phyloP scores from a whole-genome alignment of 768 basidiomycete species.

The Mycena albidolilacea region DNA sequence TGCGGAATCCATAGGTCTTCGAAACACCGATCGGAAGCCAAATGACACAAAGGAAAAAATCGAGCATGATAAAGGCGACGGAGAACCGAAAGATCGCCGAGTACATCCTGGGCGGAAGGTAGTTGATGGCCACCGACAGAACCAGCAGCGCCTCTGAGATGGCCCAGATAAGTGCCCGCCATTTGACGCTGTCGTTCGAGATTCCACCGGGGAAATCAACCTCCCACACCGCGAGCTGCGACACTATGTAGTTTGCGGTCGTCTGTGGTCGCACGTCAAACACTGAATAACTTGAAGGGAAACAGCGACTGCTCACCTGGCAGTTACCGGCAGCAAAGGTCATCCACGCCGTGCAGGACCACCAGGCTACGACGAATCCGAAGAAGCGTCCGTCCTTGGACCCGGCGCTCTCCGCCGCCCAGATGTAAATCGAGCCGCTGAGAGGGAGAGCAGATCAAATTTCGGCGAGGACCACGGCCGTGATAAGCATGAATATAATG shows the following conservation, averaged over 20 bases:
- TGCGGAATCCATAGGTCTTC: slow-evolving; percentile 90
- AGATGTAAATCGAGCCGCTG: slow-evolving; percentile 94
- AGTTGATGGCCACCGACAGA: slow-evolving; percentile 85
- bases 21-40: slow-evolving; percentile 96
- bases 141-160: slow-evolving; percentile 82
- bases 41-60: slow-evolving; percentile 90
- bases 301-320: slow-evolving; percentile 65
- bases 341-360: slow-evolving; percentile 97
- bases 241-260: slow-evolving; percentile 91
- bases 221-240: slow-evolving; percentile 85
- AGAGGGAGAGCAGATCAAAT: slow-evolving; percentile 91
- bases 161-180: slow-evolving; percentile 89
- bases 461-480: slow-evolving; percentile 89
- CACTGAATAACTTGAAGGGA: not conserved
- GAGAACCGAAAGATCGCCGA: slow-evolving; percentile 85
- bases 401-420: slow-evolving; percentile 95
- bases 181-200: slow-evolving; percentile 80
- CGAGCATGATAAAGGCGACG: slow-evolving; percentile 81
- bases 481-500: slow-evolving; percentile 89
- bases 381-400: slow-evolving; percentile 89
- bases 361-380: slow-evolving; percentile 94
- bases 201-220: slow-evolving; percentile 88
- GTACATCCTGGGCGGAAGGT: slow-evolving; percentile 83
- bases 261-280: slow-evolving; percentile 61
- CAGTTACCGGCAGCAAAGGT: slow-evolving; percentile 92